Evolutionary conservation across 2,329 filamentous ascomycete genomes (phyloP), one percentile per base, ranked within the genome.

Genomic region (Escovopsis sp.): DNA sequence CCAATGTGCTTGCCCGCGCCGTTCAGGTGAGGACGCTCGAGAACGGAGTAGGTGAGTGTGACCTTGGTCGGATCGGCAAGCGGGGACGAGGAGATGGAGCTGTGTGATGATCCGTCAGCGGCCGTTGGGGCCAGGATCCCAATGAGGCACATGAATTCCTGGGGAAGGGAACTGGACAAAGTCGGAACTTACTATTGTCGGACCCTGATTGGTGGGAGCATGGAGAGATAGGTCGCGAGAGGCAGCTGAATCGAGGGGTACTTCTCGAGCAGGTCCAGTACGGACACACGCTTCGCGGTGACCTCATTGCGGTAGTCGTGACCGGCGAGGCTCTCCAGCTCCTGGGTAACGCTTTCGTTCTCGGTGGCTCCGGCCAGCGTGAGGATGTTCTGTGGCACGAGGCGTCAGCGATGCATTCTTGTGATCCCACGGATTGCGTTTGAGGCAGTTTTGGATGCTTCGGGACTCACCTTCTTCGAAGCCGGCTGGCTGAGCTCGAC

Each of bases 121-220:
- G 21, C 27, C 45, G 34, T 21, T 33, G n/a, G n/a, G n/a, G n/a
- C n/a, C n/a, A n/a, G n/a, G n/a, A n/a, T n/a, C n/a, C n/a, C n/a
- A n/a, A n/a, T n/a, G n/a, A n/a, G n/a, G n/a, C n/a, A n/a, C n/a
- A n/a, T n/a, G n/a, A n/a, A n/a, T n/a, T n/a, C n/a, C n/a, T n/a
- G n/a, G n/a, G n/a, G n/a, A n/a, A n/a, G n/a, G n/a, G n/a, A n/a
- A n/a, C n/a, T n/a, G n/a, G n/a, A n/a, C n/a, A n/a, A n/a, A n/a
- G n/a, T 26, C 18, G 12, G 4, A 17, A 41, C 54, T 45, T 45
- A 61, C 53, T 86, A 86, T 52, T 83, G 77, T n/a, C 80, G 70
- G 27, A 82, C 66, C 19, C 80, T 74, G 75, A 90, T 82, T 0
- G 81, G 77, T 2, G 79, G 79, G 1, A 86, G 67, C 65, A 85